Evolutionary conservation across 2,329 filamentous ascomycete genomes (phyloP).

Genomic region (Pyrenophora teres): DNA sequence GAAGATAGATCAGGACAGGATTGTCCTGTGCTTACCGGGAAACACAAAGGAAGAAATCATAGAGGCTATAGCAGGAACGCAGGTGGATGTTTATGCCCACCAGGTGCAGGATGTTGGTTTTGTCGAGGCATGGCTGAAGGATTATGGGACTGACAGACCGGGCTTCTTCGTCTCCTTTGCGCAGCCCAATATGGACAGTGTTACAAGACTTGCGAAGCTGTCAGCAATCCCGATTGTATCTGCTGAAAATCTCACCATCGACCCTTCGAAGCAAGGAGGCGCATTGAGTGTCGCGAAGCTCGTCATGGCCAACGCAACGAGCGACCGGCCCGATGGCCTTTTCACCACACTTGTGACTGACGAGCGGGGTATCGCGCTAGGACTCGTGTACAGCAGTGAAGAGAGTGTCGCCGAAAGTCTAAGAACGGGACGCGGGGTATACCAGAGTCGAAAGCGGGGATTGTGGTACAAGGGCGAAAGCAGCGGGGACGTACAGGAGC

Average conservation of each 20-base stretch:
- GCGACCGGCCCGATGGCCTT: slow-evolving; percentile 81
- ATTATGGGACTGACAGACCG: slow-evolving; percentile 55
- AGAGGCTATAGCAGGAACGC: slow-evolving; percentile 47
- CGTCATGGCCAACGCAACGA: slow-evolving; percentile 74
- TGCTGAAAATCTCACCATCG: slow-evolving; percentile 70
- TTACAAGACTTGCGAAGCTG: slow-evolving; percentile 50
- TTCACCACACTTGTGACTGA: slow-evolving; percentile 91
- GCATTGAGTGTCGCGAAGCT: slow-evolving; percentile 71
- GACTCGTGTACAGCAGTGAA: slow-evolving; percentile 90
- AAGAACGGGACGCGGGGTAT: slow-evolving; percentile 80
- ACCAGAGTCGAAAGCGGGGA: slow-evolving; percentile 93
- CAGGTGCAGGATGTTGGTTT: slow-evolving; percentile 51
- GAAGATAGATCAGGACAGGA: slow-evolving; percentile 59
- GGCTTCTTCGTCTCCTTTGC: slow-evolving; percentile 58
- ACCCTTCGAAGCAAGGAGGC: slow-evolving; percentile 61
- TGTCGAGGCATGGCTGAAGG: slow-evolving; percentile 53
- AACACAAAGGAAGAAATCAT: slow-evolving; percentile 50
- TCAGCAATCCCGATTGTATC: slow-evolving; percentile 73
- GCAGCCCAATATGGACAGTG: slow-evolving; percentile 47
- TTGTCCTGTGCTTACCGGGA: slow-evolving; percentile 60
- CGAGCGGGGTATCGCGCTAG: slow-evolving; percentile 80
- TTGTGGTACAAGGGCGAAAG: slow-evolving; percentile 97
- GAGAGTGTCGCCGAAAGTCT: slow-evolving; percentile 89
- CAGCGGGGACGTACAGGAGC: slow-evolving; percentile 89
- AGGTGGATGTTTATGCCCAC: slow-evolving; percentile 53